Evolutionary conservation across 2,329 filamentous ascomycete genomes (phyloP), one percentile per base, ranked within the genome.

Genomic region (Hypoxylon sp.): DNA sequence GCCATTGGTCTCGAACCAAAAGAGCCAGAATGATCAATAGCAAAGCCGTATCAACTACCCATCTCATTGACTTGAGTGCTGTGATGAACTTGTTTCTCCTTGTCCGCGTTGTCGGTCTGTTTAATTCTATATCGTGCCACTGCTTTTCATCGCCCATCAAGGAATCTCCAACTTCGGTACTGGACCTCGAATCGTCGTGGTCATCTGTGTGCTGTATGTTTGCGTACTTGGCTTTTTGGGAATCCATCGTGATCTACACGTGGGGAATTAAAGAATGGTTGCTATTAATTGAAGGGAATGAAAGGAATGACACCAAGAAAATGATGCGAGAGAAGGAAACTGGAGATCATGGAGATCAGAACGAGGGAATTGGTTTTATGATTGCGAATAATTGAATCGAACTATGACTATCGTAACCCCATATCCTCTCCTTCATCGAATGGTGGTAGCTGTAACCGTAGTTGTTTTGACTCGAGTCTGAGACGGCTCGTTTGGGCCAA

Each of bases 151-250:
- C 79, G 56, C 78, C 79, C 73, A 82, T 80, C 54, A 83, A 71
- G 4, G 80, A 81, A 27, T 71, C 71, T 62, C 80, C 81, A 62
- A 82, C 80, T 68, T 82, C 81, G 59, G 81, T 83, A 74, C 77
- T 80, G 27, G 78, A 81, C 39, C 78, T 75, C 56, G 70, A 65
- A 63, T 78, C 77, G 21, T 79, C 76, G 55, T 77, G 74, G 51
- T 81, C 79, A n/a, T 78, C 77, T 24, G 73, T 59, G 32, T 75
- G 69, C 35, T 74, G 68, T 51, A 81, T 60, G 62, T 76, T 75
- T 48, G 76, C 71, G 72, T 80, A 80, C 61, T 77, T 75, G 56
- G 67, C 59, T 27, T 74, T 75, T 54, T 73, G 72, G 6, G 74
- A 72, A 21, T 71, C 73, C 75, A 77, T 73, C 35, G 56, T 67